Conservation (phyloP, 495 filamentous ascomycete genomes). For the Trichoderma gamsii region DNA sequence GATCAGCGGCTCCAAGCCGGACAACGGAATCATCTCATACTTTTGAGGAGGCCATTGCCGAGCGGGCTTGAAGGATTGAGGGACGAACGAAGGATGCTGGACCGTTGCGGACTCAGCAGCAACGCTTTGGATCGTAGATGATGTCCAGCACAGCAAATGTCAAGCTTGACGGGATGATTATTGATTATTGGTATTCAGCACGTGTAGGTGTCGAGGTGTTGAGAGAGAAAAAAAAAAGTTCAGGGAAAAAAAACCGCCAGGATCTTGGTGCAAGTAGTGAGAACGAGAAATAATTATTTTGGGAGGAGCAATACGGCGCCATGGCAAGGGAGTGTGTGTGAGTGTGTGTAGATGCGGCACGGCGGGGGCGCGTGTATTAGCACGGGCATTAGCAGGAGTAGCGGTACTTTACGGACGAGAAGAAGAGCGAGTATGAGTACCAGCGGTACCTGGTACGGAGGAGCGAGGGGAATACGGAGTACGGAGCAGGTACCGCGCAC, state of each 20-base stretch:
- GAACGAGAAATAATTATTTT: conserved; percentile 36
- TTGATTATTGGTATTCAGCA: neutral
- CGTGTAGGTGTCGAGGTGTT: conserved; percentile 14
- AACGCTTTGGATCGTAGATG: neutral
- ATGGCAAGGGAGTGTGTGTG: conserved; percentile 22
- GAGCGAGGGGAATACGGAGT: neutral
- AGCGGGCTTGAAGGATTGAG: conserved; percentile 25
- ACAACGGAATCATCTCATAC: conserved; percentile 30
- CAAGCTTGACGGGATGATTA: conserved; percentile 9
- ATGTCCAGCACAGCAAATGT: conserved; percentile 15
- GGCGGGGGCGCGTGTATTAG: conserved; percentile 16
- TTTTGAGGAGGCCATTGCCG: conserved; percentile 50
- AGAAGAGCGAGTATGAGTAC: too few relatives aligned
- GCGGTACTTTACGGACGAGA: neutral
- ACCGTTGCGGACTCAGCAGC: conserved; percentile 10
- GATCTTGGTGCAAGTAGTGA: conserved; percentile 23
- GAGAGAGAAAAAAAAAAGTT: conserved; percentile 17
- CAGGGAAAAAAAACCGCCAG: conserved; percentile 7
- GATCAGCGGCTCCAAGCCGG: conserved; percentile 18
- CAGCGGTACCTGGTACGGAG: neutral
- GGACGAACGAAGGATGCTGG: conserved; percentile 22
- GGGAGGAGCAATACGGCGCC: conserved; percentile 21
- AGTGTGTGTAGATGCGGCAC: conserved; percentile 15
- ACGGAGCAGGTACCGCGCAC: conserved; percentile 2
- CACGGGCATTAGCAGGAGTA: neutral